phyloP scores from a whole-genome alignment of 768 basidiomycete genomes.

The Exidia glandulosa region DNA sequence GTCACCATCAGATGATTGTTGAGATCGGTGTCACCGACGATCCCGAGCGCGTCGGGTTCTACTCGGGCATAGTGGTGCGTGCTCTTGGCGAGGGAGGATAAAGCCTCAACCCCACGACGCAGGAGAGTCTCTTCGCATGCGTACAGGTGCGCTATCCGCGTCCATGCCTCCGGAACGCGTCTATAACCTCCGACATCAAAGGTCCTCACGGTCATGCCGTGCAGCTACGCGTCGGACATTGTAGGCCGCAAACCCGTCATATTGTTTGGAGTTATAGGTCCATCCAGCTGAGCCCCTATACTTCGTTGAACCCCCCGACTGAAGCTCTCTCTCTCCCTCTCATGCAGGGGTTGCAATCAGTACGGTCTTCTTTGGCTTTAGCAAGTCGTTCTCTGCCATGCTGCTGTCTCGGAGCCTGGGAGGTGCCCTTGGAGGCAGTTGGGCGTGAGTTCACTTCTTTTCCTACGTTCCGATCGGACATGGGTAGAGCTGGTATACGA shows the following conservation, averaged over 20 bases:
- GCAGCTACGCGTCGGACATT: neutral
- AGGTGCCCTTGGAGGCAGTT: neutral
- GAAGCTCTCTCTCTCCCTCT: neutral
- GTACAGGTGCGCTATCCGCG: neutral
- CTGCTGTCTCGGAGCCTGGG: neutral
- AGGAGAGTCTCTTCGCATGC: neutral
- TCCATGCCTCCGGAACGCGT: neutral
- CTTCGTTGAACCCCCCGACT: neutral
- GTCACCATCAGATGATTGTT: conserved; percentile 9
- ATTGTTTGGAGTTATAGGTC: neutral
- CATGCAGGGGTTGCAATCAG: neutral
- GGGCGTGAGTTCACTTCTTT: neutral
- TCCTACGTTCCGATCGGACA: too few relatives aligned
- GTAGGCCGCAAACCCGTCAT: neutral
- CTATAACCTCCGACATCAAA: neutral
- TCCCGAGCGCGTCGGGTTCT: conserved; percentile 12
- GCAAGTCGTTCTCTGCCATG: neutral
- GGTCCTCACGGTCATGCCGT: neutral
- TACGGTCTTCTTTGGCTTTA: neutral
- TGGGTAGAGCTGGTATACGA: neutral
- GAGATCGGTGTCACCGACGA: conserved; percentile 11
- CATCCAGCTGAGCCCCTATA: neutral
- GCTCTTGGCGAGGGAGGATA: too few relatives aligned
- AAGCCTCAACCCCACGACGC: too few relatives aligned
- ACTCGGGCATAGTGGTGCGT: conserved; percentile 10